phyloP scores from a whole-genome alignment of 2,329 filamentous ascomycete species.

The Sclerotiophoma versabilis region DNA sequence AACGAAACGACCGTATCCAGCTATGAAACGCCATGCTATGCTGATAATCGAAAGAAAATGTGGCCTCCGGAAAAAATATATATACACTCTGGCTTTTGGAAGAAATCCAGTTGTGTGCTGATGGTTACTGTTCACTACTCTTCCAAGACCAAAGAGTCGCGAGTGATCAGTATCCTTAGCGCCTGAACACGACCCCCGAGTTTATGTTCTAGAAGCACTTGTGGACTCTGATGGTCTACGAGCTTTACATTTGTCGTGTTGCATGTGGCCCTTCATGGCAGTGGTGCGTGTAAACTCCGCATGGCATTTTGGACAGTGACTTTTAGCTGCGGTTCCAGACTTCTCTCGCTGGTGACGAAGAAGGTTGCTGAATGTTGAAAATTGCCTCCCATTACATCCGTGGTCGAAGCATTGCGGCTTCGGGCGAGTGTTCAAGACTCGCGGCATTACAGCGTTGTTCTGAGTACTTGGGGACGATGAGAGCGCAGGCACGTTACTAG shows the following conservation, averaged over 20 bases:
- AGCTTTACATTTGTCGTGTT: constrained; percentile 92
- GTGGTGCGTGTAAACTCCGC: constrained; percentile 91
- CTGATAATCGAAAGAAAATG: not conserved
- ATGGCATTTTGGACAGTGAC: constrained; percentile 87
- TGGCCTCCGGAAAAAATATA: not conserved
- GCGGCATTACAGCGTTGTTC: constrained; percentile 45
- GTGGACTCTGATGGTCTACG: constrained; percentile 57
- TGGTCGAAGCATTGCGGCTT: constrained; percentile 98
- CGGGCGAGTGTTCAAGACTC: constrained; percentile 78
- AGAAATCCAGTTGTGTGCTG: too few relatives aligned
- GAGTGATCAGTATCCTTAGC: too few relatives aligned
- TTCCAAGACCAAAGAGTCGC: not conserved
- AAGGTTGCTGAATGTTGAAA: constrained; percentile 95
- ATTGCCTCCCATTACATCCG: constrained; percentile 93
- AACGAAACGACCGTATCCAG: not conserved
- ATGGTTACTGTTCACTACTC: too few relatives aligned
- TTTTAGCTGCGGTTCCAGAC: constrained; percentile 87
- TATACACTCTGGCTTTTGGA: not conserved
- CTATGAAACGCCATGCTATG: constrained; percentile 12
- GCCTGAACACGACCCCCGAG: too few relatives aligned
- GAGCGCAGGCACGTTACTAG: constrained; percentile 32
- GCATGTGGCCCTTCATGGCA: constrained; percentile 84
- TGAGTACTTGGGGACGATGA: constrained; percentile 37
- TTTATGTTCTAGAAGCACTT: constrained; percentile 21
- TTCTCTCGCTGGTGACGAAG: constrained; percentile 93